These are phyloP conservation scores for Magnolia sinica DNA, from an alignment of 164 flowering plant species.

Conservation along the genomic window DNA sequence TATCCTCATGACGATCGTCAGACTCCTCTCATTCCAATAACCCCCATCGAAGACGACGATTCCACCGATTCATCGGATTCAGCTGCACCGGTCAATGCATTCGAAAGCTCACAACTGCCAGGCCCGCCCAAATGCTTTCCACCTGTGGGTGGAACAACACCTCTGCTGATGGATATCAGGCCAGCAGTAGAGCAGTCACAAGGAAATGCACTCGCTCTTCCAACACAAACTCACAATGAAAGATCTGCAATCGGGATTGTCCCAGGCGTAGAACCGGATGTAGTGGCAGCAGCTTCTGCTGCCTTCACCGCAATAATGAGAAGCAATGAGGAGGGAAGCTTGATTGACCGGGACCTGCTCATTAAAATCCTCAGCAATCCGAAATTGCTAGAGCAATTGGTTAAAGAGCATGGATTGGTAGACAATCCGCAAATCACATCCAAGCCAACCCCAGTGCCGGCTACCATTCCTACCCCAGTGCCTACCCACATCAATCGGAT, in stretches of 20 bases:
- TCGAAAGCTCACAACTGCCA: slow-evolving; percentile 23
- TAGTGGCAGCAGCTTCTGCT: slow-evolving; percentile 65
- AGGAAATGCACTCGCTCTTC: slow-evolving; percentile 10
- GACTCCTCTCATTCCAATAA: slow-evolving; percentile 59
- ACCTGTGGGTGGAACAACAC: slow-evolving; percentile 5
- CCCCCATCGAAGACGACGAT: slow-evolving; percentile 88
- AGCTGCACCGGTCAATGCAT: slow-evolving; percentile 9
- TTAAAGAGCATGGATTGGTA: slow-evolving; percentile 41
- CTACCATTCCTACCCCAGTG: slow-evolving; percentile 17
- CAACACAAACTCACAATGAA: slow-evolving; percentile 18
- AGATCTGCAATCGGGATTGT: slow-evolving; percentile 17
- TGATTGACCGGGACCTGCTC: slow-evolving; percentile 77
- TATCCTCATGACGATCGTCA: slow-evolving; percentile 27
- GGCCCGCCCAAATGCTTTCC: slow-evolving; percentile 5
- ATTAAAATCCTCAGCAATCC: slow-evolving; percentile 72
- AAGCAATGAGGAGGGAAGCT: slow-evolving; percentile 54
- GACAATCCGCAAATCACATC: slow-evolving; percentile 21
- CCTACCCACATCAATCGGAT: slow-evolving; percentile 22
- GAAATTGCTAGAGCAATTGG: slow-evolving; percentile 58
- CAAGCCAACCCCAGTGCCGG: slow-evolving; percentile 19
- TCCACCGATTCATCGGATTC: slow-evolving; percentile 30
- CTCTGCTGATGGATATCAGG: slow-evolving; percentile 1
- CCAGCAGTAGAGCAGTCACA: slow-evolving; percentile 15
- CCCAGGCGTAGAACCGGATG: slow-evolving; percentile 50
- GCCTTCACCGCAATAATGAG: slow-evolving; percentile 54